A percentile compares a stretch with the other conserved stretches of the same genome.
Conservation (phyloP, 1,284 basidiomycete species). For the Cryptococcus sp. region DNA sequence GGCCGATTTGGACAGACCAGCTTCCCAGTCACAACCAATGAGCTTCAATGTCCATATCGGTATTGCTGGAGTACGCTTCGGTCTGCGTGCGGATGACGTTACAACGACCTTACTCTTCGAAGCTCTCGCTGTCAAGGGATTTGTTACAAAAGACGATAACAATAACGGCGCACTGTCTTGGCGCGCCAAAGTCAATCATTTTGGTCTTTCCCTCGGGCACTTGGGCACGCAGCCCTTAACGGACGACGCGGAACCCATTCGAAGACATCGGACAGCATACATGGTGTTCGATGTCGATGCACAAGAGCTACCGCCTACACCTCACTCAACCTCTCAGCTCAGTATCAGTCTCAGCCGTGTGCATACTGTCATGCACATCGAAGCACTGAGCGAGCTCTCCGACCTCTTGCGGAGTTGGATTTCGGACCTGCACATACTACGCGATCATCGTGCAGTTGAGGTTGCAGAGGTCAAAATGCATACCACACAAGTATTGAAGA, state of each 20-base stretch:
- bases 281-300: conserved; percentile 70
- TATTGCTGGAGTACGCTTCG: conserved; percentile 40
- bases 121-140: conserved; percentile 37
- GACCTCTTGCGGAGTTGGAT: conserved; percentile 77
- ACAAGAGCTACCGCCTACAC: conserved; percentile 43
- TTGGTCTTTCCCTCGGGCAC: conserved; percentile 47
- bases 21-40: neutral
- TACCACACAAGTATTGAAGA: conserved; percentile 67
- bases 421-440: conserved; percentile 70
- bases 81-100: conserved; percentile 47
- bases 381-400: conserved; percentile 80
- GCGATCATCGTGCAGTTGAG: conserved; percentile 72
- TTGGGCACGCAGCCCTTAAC: conserved; percentile 21
- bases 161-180: conserved; percentile 33
- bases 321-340: conserved; percentile 33
- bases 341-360: conserved; percentile 68
- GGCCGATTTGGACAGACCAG: neutral
- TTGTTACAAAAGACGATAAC: conserved; percentile 27
- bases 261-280: conserved; percentile 73
- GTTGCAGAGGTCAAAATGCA: conserved; percentile 76
- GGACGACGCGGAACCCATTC: conserved; percentile 55
- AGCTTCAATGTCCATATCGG: conserved; percentile 32
- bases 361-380: conserved; percentile 88
- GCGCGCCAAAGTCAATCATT: conserved; percentile 45
- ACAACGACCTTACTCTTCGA: conserved; percentile 45